Conservation (phyloP, 441 rosid species). For the Corymbia citriodora region DNA sequence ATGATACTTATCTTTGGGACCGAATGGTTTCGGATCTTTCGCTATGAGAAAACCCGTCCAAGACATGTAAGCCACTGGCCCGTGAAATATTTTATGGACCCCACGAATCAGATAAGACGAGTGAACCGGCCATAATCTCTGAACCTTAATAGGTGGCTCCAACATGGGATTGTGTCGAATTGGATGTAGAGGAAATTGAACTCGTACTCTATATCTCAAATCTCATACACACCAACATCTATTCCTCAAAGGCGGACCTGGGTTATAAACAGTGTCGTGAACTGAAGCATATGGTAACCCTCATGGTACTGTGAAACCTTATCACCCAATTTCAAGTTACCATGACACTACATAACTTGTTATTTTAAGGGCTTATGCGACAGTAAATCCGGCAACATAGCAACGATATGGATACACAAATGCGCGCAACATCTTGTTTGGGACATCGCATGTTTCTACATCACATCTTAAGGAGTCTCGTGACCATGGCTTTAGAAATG, state of each 20-base stretch:
- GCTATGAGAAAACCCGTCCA: not conserved
- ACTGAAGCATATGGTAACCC: not conserved
- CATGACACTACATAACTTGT: rapidly evolving
- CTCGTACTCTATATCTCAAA: not conserved
- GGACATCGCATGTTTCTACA: not conserved
- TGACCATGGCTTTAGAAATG: not conserved
- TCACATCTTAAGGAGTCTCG: not conserved
- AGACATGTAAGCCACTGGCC: not conserved
- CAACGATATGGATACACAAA: not conserved
- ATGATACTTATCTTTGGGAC: too few relatives aligned
- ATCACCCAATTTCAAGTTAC: rapidly evolving
- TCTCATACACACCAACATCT: not conserved
- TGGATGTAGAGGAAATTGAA: not conserved
- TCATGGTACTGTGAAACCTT: not conserved
- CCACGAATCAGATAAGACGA: not conserved
- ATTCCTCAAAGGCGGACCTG: rapidly evolving
- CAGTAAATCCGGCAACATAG: not conserved
- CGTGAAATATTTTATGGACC: not conserved
- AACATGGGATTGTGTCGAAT: not conserved
- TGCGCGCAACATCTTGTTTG: not conserved
- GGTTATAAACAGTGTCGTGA: not conserved
- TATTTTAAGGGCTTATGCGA: not conserved
- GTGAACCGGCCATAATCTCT: not conserved
- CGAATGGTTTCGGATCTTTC: too few relatives aligned
- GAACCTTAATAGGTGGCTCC: not conserved